Evolutionary conservation across 345 rosid species (phyloP), one percentile per base, ranked within the genome.

Genomic region (Eucalyptus rudis): DNA sequence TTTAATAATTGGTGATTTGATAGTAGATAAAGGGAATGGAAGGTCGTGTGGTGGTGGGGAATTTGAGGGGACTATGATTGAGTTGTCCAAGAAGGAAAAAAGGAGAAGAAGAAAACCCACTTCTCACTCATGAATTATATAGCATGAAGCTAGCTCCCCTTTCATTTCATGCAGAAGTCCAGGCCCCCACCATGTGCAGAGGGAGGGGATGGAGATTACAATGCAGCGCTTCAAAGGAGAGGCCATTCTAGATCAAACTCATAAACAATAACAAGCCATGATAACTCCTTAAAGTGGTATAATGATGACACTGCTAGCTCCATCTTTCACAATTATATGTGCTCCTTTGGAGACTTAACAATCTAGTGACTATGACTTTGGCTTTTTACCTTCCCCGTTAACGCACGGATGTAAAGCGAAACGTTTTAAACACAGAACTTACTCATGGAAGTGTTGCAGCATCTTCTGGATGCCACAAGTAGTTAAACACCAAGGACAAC

Each of bases 131-230:
- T 88, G 31, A 56, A 86, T 10, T 17, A 71, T 19, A 5, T 1
- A 71, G 5, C 13, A 33, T 33, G 81, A 71, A 5, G 25, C 81
- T 71, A 71, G 24, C 22, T 47, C 80, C 31, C 76, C 90, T 19
- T 87, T 88, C 85, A 47, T 86, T 89, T 87, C 86, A 89, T 81
- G 89, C 47, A 88, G 25, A 44, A 25, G 8, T 86, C 49, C 58
- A 52, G 86, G 54, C 62, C 92, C 92, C 91, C 86, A 88, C 93
- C 94, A 91, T 59, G 92, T 92, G 94, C 52, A 87, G 22, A 27
- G 66, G 59, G 49, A 40, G 47, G 84, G 13, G n/a, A 86, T 44
- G 83, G 13, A 64, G 43, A 64, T 64, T 25, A 90, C 45, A 80
- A 47, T 54, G 56, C 20, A 16, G 16, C 29, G 71, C 49, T 87